These are phyloP conservation scores for Moringa oleifera DNA, from an alignment of 345 rosid species.

Conservation along the genomic window DNA sequence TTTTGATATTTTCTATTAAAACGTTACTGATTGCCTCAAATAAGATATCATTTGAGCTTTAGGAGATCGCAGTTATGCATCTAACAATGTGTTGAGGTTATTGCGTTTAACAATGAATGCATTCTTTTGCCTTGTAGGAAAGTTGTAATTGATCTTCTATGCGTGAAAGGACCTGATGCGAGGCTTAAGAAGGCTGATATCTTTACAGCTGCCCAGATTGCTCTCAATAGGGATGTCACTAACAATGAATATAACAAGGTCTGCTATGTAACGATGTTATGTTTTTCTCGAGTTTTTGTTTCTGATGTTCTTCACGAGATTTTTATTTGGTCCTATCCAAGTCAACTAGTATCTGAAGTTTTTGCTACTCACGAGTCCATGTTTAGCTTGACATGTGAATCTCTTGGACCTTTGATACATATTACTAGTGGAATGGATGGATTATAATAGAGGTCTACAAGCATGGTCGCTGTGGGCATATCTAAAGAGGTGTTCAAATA, in stretches of 20 bases:
- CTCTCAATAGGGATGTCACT: slow-evolving; percentile 38
- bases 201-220: slow-evolving; percentile 36
- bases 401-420: too few species aligned
- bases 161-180: slow-evolving; percentile 41
- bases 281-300: not conserved
- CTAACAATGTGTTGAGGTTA: not conserved
- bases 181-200: slow-evolving; percentile 71
- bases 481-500: not conserved
- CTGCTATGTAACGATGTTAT: slow-evolving; percentile 5
- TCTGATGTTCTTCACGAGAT: not conserved
- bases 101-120: not conserved
- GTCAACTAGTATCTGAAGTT: too few species aligned
- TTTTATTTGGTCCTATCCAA: not conserved
- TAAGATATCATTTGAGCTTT: not conserved
- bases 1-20: slow-evolving; percentile 11
- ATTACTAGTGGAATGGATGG: not conserved
- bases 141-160: slow-evolving; percentile 57
- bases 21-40: not conserved
- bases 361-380: too few species aligned
- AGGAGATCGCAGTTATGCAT: not conserved
- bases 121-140: slow-evolving; percentile 32
- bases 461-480: too few species aligned
- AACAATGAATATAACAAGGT: slow-evolving; percentile 62
- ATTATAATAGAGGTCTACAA: not conserved
- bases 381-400: too few species aligned